Conservation (phyloP, 192 early-diverging fungal genomes). For the Chytriomyces sp. region DNA sequence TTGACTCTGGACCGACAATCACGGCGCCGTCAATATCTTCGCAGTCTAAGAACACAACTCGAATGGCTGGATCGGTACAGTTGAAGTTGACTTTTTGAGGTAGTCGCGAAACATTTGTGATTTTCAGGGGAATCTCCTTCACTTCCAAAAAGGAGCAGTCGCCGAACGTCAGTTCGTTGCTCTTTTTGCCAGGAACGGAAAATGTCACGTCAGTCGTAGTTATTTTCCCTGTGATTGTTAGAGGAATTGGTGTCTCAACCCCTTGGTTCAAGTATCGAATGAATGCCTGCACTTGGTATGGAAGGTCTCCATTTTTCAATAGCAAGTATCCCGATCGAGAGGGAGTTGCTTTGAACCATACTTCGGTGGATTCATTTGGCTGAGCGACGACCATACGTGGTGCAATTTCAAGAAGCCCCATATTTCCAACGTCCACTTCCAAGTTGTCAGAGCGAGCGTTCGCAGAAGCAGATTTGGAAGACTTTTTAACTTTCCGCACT, state of each 20-base stretch:
- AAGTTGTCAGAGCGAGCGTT: conserved; percentile 15
- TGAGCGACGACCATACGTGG: conserved; percentile 34
- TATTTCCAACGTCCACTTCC: conserved; percentile 26
- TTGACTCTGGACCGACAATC: conserved; percentile 9
- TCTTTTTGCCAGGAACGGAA: conserved; percentile 11
- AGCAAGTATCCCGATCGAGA: conserved; percentile 31
- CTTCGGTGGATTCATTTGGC: conserved; percentile 26
- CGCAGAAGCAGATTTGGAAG: not conserved
- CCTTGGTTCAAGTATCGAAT: conserved; percentile 36
- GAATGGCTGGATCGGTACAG: conserved; percentile 12
- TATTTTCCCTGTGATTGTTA: conserved; percentile 19
- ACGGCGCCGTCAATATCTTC: conserved; percentile 16
- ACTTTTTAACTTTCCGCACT: not conserved
- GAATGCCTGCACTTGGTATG: conserved; percentile 16
- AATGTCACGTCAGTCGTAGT: conserved; percentile 38
- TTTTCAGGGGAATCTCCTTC: conserved; percentile 33
- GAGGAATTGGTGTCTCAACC: conserved; percentile 31
- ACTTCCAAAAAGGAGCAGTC: conserved; percentile 21
- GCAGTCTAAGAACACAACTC: conserved; percentile 13
- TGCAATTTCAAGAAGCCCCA: conserved; percentile 36
- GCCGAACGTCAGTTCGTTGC: conserved; percentile 13
- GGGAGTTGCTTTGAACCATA: conserved; percentile 35
- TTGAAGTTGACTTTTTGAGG: conserved; percentile 34
- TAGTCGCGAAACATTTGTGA: conserved; percentile 29
- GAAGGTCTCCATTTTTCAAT: conserved; percentile 27